A percentile compares a stretch with the other conserved stretches of the same genome.
phyloP scores from a whole-genome alignment of 805 yeast species.

The Myxozyma lipomycoides region DNA sequence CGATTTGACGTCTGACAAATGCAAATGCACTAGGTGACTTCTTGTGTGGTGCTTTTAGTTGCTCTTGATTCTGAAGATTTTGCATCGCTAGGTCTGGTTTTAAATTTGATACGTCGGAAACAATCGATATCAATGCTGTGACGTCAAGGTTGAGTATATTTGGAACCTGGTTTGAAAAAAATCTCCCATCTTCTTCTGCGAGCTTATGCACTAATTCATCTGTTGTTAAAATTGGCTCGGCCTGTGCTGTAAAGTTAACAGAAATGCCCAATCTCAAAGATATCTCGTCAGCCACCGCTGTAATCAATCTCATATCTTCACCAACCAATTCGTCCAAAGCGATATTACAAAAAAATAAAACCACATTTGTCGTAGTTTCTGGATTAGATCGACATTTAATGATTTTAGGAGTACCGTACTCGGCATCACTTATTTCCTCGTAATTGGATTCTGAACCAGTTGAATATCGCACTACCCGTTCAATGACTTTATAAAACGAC shows the following conservation, averaged over 20 bases:
- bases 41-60: slow-evolving; percentile 3
- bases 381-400: not conserved
- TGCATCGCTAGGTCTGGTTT: slow-evolving; percentile 1
- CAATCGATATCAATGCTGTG: slow-evolving; percentile 12
- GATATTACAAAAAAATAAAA: slow-evolving; percentile 4
- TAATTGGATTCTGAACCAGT: not conserved
- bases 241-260: not conserved
- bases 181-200: slow-evolving; percentile 4
- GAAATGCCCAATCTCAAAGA: not conserved
- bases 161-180: slow-evolving; percentile 10
- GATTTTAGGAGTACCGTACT: not conserved
- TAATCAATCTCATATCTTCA: not conserved
- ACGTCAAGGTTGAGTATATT: slow-evolving; percentile 16
- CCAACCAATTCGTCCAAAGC: not conserved
- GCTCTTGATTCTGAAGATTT: slow-evolving; percentile 4
- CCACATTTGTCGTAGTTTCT: not conserved
- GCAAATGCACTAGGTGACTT: slow-evolving; percentile 20
- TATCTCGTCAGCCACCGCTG: not conserved
- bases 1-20: slow-evolving; percentile 15
- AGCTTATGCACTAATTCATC: not conserved
- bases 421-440: slow-evolving; percentile 1
- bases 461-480: slow-evolving; percentile 3
- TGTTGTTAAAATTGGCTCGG: not conserved
- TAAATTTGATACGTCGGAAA: slow-evolving; percentile 20
- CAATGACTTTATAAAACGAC: not conserved